phyloP scores from a whole-genome alignment of 192 early-diverging fungal genomes.

The Dissophora ornata region DNA sequence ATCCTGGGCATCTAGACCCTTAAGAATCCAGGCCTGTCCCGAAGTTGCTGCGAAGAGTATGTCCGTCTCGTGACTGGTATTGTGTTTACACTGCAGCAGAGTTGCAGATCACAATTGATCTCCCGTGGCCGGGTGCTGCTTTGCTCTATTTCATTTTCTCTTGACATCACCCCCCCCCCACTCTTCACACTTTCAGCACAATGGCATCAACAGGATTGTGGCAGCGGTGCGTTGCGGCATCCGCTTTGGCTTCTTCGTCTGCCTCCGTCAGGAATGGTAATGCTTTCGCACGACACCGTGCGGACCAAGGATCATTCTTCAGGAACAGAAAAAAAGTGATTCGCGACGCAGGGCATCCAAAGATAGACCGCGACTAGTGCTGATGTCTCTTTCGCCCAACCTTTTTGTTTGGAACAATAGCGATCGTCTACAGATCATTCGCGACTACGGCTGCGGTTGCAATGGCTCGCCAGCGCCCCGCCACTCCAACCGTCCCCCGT shows the following conservation, averaged over 20 bases:
- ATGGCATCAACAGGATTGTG: constrained; percentile 53
- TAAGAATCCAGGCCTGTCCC: too few species aligned
- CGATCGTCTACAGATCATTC: constrained; percentile 26
- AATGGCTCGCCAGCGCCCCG: constrained; percentile 47
- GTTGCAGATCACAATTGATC: too few species aligned
- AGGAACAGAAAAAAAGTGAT: too few species aligned
- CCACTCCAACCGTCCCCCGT: constrained; percentile 5
- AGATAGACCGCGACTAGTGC: not conserved
- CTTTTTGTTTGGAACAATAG: constrained; percentile 9
- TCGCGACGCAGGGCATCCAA: too few species aligned
- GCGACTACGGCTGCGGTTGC: constrained; percentile 26
- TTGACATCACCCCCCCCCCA: too few species aligned
- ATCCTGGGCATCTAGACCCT: too few species aligned
- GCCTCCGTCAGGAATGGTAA: constrained; percentile 42
- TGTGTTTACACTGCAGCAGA: too few species aligned
- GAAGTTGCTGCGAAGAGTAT: too few species aligned
- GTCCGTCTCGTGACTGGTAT: too few species aligned
- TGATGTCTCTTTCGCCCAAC: not conserved
- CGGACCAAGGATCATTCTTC: not conserved
- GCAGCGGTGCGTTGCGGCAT: constrained; percentile 42
- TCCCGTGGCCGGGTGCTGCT: too few species aligned
- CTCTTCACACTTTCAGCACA: too few species aligned
- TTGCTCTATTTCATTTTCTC: too few species aligned
- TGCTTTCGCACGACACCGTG: not conserved
- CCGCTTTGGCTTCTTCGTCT: constrained; percentile 16